Evolutionary conservation across 768 basidiomycete genomes (phyloP).

Genomic region (Russula virescens): DNA sequence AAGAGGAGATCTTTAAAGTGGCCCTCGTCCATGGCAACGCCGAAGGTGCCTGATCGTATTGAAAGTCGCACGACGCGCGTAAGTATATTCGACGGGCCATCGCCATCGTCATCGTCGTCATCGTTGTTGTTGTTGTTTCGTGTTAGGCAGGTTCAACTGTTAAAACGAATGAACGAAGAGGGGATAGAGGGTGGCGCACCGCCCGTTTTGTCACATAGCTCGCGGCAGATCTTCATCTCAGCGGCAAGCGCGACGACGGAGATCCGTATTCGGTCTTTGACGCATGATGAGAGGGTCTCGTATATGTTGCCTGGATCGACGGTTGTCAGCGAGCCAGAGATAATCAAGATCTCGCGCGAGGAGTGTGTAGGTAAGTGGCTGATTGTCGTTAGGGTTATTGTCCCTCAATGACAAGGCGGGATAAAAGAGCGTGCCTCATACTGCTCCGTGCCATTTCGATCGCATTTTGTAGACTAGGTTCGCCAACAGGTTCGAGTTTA

Average conservation of each 20-base stretch:
- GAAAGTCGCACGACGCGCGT: background rate
- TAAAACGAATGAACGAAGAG: background rate
- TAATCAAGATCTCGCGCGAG: conserved; percentile 88
- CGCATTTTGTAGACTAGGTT: conserved; percentile 94
- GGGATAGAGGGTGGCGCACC: conserved; percentile 46
- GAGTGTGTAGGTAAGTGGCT: conserved; percentile 98
- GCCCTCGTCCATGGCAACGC: conserved; percentile 97
- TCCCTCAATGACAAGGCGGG: background rate
- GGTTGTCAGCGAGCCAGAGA: conserved; percentile 94
- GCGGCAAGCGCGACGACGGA: conserved; percentile 93
- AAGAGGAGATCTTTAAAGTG: conserved; percentile 95
- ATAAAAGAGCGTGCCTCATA: conserved; percentile 59
- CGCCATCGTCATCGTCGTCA: too few relatives aligned
- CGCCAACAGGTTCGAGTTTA: conserved; percentile 84
- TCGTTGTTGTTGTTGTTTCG: too few relatives aligned
- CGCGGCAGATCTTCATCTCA: conserved; percentile 96
- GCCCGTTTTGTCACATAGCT: conserved; percentile 86
- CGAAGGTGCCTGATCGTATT: conserved; percentile 60
- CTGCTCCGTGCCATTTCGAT: conserved; percentile 94
- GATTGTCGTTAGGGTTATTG: background rate
- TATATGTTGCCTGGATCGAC: conserved; percentile 97
- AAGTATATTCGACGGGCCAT: too few relatives aligned
- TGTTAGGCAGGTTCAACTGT: too few relatives aligned
- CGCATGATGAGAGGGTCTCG: conserved; percentile 82
- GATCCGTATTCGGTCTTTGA: conserved; percentile 80